Percentiles rank a stretch among this genome's conserved stretches.
Evolutionary conservation across 176 grass and related monocot species (phyloP).

Genomic region (Olyra latifolia): DNA sequence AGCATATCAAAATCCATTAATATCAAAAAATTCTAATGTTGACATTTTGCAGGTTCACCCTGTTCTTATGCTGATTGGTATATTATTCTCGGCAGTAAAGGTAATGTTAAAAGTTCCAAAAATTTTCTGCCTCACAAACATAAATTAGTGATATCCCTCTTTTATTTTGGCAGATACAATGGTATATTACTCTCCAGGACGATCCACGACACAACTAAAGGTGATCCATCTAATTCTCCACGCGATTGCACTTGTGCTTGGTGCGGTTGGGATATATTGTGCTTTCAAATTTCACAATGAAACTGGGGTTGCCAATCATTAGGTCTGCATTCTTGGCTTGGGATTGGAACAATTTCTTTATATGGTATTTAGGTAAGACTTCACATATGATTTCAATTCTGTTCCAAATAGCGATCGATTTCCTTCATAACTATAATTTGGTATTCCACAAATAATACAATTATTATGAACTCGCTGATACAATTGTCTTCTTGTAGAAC

Average conservation of each 20-base stretch:
- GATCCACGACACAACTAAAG: conserved; percentile 64
- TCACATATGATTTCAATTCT: not conserved
- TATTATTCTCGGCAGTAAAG: conserved; percentile 83
- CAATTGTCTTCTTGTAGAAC: not conserved
- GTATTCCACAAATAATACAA: not conserved
- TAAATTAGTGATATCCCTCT: conserved; percentile 8
- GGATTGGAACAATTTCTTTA: conserved; percentile 68
- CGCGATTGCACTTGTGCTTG: conserved; percentile 66
- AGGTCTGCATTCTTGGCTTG: conserved; percentile 94
- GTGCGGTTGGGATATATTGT: conserved; percentile 71
- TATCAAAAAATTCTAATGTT: not conserved
- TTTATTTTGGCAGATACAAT: conserved; percentile 76
- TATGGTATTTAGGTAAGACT: conserved; percentile 80
- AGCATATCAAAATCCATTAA: not conserved
- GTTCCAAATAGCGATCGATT: not conserved
- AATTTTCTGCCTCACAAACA: not conserved
- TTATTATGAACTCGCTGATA: not conserved
- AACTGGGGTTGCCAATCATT: conserved; percentile 79
- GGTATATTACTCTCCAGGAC: conserved; percentile 53
- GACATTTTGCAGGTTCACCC: conserved; percentile 74
- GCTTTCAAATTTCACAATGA: conserved; percentile 95
- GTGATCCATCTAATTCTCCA: conserved; percentile 73
- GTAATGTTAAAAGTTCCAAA: conserved; percentile 23
- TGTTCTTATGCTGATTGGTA: conserved; percentile 96
- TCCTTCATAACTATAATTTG: not conserved